Conservation (phyloP, 345 rosid genomes). For the Iberis pinnata region DNA sequence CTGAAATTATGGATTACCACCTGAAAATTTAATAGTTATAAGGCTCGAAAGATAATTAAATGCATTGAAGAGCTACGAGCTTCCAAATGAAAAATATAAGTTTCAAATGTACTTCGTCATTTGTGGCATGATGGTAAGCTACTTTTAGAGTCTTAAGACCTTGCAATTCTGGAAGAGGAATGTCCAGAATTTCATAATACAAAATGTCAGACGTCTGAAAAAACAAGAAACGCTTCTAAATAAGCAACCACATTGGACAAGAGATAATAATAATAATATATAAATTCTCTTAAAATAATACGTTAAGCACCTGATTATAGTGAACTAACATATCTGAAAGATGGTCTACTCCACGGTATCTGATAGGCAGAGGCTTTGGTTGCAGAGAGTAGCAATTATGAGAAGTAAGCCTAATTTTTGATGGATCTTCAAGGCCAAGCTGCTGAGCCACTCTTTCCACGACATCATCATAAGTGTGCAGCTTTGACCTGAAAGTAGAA, state of each 20-base stretch:
- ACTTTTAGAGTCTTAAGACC: slow-evolving; percentile 89
- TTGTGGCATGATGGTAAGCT: slow-evolving; percentile 72
- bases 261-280: neutral
- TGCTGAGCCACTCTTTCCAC: slow-evolving; percentile 77
- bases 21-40: slow-evolving; percentile 33
- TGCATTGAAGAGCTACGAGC: neutral
- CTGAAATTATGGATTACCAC: slow-evolving; percentile 75
- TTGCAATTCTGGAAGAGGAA: slow-evolving; percentile 94
- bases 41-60: slow-evolving; percentile 6
- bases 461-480: slow-evolving; percentile 78
- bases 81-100: slow-evolving; percentile 8
- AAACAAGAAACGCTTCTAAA: slow-evolving; percentile 16
- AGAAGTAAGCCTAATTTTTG: slow-evolving; percentile 86
- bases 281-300: slow-evolving; percentile 1
- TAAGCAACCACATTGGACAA: slow-evolving; percentile 12
- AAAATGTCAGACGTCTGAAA: slow-evolving; percentile 82
- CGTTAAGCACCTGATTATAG: slow-evolving; percentile 68
- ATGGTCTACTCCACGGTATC: slow-evolving; percentile 81
- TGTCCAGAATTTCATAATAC: slow-evolving; percentile 96
- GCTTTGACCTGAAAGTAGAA: slow-evolving; percentile 66
- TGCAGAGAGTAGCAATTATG: slow-evolving; percentile 99
- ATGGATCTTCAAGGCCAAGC: slow-evolving; percentile 81
- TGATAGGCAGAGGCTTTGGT: slow-evolving; percentile 92
- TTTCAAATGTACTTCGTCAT: slow-evolving; percentile 60
- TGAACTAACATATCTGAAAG: slow-evolving; percentile 88